Base-by-base conservation (phyloP, 352 stramenopile genomes). In the Aphanomyces astaci region DNA sequence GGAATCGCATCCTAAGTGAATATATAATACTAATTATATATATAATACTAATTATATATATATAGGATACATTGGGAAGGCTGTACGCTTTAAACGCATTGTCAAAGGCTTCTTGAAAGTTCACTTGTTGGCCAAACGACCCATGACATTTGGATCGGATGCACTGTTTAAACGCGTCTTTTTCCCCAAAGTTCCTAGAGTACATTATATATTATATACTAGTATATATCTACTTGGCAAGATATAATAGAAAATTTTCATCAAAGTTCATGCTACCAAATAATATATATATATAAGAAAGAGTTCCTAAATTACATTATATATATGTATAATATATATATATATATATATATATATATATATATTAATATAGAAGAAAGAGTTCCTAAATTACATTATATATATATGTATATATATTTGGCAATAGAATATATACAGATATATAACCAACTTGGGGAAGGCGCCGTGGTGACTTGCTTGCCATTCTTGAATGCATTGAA, bases 1-100 rank as follows among this genome's bases (percentile, higher is more conserved):
- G 92, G 87, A 45, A 69, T 69, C 5, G 19, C 43, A 45, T 69
- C 52, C 49, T 69, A 27, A 9, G 28, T 10, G 30, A 59, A 36
- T 25, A 53, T 46, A 46, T 46, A 17, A 17, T 46, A 9, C 9
- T 9, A 46, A 15, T 28, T 19, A 52, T 28, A 67, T 24, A 67
- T 55, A 17, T 7, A 55, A 28, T 17, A 17, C 13, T 55, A 17
- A 55, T 15, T 2, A 55, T 13, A 36, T 15, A 13, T 30, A 22
- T 13, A 56, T 56, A 3, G 31, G 15, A n/a, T 32, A 97, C 76
- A 24, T 88, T 73, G 11, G 81, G 75, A 54, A 88, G 62, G 4
- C 87, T 80, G 71, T 98, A 99, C 17, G 90, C 92, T 55, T 94
- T 86, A 78, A 98, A 98, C 0, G 92, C 84, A 52, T 98, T 89